phyloP scores from a whole-genome alignment of 2,329 filamentous ascomycete genomes.

The Penicillium occitanis region DNA sequence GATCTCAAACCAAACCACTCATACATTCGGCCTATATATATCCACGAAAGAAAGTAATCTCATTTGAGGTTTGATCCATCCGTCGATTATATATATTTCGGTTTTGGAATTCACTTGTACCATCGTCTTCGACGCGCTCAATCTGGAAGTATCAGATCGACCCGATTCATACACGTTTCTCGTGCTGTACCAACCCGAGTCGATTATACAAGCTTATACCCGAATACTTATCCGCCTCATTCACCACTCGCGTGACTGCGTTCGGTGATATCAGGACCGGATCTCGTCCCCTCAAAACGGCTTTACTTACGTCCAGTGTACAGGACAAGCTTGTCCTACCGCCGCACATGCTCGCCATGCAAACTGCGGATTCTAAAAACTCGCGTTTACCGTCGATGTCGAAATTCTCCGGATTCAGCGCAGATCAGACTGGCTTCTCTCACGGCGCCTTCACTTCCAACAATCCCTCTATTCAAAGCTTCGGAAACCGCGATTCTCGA shows the following conservation, averaged over 20 bases:
- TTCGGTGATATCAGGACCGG: constrained; percentile 27
- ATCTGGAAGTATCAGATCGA: not conserved
- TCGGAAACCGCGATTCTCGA: constrained; percentile 82
- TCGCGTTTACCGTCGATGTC: constrained; percentile 70
- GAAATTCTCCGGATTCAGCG: constrained; percentile 71
- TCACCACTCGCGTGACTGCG: constrained; percentile 22
- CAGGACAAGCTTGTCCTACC: constrained; percentile 80
- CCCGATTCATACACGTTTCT: not conserved
- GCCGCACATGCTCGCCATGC: constrained; percentile 86
- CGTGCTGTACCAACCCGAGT: not conserved
- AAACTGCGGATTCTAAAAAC: constrained; percentile 69
- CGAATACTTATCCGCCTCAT: not conserved
- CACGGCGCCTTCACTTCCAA: constrained; percentile 90
- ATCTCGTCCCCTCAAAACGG: constrained; percentile 66
- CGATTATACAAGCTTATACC: not conserved
- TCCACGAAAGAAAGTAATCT: not conserved
- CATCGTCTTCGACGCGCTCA: not conserved
- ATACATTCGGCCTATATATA: not conserved
- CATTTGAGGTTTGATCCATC: not conserved
- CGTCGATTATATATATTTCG: not conserved
- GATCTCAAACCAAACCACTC: not conserved
- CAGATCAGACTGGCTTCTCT: constrained; percentile 82
- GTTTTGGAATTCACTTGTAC: not conserved
- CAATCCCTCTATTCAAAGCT: constrained; percentile 67
- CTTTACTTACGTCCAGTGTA: constrained; percentile 72